Evolutionary conservation across 306 rosid genomes (phyloP), one percentile per base, ranked within the genome.

Genomic region (Cyamopsis tetragonoloba): DNA sequence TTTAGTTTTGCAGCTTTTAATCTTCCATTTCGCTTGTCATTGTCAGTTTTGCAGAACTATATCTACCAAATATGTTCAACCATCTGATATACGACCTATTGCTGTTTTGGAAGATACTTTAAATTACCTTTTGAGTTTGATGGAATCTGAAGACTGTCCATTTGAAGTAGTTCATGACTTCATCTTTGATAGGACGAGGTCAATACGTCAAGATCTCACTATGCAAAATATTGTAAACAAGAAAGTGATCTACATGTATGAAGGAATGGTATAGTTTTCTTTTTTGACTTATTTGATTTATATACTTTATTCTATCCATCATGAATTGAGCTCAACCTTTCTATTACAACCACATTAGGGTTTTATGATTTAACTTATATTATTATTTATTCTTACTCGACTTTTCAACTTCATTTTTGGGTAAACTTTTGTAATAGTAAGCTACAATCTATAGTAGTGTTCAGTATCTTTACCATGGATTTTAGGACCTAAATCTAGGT

Each of bases 141-240:
- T 84, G 75, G 85, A 88, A 53, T 69, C 89, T 27, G 56, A 69
- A 43, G 86, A 87, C 24, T 83, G 78, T 67, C 82, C 88, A 6
- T 89, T 89, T 73, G 89, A 87, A 87, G 96, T 83, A 67, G 71
- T 88, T 80, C 91, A 89, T 50, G 97, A 86, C 82, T 89, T 93
- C 77, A 38, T 89, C 30, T 93, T 86, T 54, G 98, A 89, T 78
- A 88, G 98, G 78, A 89, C 91, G 42, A 89, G 98, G 77, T 93
- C 98, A 44, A 84, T 93, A 62, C 81, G 97, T 27, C 98, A 93
- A 73, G 98, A 93, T 82, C 81, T 93, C 48, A 83, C 89, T n/a
- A 86, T 88, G 89, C 98, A 93, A 72, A 78, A 75, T 75, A 84
- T 87, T 65, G 80, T 71, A 50, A 79, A 79, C 42, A 80, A 78